Evolutionary conservation across 1,284 basidiomycete genomes (phyloP).

Genomic region (Cerioporus squamosus): DNA sequence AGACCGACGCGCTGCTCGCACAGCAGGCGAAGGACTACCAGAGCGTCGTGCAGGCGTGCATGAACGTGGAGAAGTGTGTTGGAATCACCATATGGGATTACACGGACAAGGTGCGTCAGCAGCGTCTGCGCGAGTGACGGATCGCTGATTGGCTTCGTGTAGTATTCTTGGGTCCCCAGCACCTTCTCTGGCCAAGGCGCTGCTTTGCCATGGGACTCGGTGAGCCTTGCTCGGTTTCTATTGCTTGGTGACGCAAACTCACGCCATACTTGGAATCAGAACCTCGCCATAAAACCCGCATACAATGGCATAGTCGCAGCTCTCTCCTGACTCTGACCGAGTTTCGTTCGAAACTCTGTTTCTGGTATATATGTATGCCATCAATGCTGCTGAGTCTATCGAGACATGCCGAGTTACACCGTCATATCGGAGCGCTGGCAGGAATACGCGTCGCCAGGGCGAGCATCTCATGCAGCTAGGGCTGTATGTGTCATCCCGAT

Average conservation of each 20-base stretch:
- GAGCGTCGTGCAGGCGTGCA: slow-evolving; percentile 49
- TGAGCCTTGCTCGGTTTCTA: slow-evolving; percentile 13
- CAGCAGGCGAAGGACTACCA: slow-evolving; percentile 56
- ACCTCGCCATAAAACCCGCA: slow-evolving; percentile 28
- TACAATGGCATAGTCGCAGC: slow-evolving; percentile 28
- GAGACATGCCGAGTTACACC: too few species aligned
- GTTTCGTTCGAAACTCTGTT: neutral
- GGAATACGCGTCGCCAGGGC: too few species aligned
- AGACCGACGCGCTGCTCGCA: slow-evolving; percentile 45
- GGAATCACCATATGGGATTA: slow-evolving; percentile 57
- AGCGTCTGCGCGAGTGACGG: neutral
- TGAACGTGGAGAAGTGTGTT: slow-evolving; percentile 46
- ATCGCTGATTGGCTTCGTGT: neutral
- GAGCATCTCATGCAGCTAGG: neutral
- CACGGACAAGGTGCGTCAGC: slow-evolving; percentile 40
- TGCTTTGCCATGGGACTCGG: slow-evolving; percentile 40
- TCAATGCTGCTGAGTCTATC: slow-evolving; percentile 16
- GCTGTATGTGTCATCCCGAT: too few species aligned
- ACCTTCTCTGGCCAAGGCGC: slow-evolving; percentile 42
- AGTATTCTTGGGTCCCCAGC: slow-evolving; percentile 42
- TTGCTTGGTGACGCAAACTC: neutral
- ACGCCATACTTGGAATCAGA: slow-evolving; percentile 6
- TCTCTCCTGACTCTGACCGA: neutral
- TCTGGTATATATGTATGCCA: slow-evolving; percentile 11
- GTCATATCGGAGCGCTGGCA: too few species aligned